Base-by-base conservation (phyloP, 148 eudicot genomes). In the Dianthus caryophyllus region DNA sequence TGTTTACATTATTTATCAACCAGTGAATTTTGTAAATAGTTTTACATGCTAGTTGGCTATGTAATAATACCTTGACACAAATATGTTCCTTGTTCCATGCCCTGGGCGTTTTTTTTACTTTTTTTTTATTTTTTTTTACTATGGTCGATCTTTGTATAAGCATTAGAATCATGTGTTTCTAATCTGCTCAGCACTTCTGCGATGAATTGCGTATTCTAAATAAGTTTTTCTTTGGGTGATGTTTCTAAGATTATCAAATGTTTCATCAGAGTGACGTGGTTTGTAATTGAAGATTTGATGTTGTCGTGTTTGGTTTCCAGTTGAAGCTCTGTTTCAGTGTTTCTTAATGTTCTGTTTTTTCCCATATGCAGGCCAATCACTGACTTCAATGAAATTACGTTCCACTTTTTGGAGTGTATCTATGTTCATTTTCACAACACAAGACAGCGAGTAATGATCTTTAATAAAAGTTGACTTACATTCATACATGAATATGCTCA, bases 321-420 rank as follows among this genome's bases (percentile, higher is more conserved):
- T 22, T 39, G 41, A 56, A 17, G n/a, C 61, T 43, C 30, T 41
- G 53, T 49, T 49, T 49, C n/a, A n/a, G n/a, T n/a, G 7, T 53
- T 13, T 15, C 9, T 47, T 0, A 33, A 9, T 56, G 29, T 18
- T 43, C 64, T 20, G 65, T 26, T n/a, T 17, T 64, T 53, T 68
- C 43, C 48, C 38, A 26, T 60, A 65, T 72, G 27, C 88, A 93
- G 98, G 87, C 96, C 96, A 65, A 69, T 93, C 70, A 80, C 72
- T 38, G 91, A 93, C 73, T 90, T 71, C 71, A 84, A 89, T 73
- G 98, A 93, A 79, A 71, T 93, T 52, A 63, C 91, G 25, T 79
- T 65, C 80, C 98, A 93, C 79, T 93, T 84, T 76, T 60, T 82
- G 66, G 96, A 89, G 78, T 89, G 96, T 70, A 79, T 83, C 22